phyloP scores from a whole-genome alignment of 2,329 filamentous ascomycete genomes.

The Pseudogymnoascus sp. region DNA sequence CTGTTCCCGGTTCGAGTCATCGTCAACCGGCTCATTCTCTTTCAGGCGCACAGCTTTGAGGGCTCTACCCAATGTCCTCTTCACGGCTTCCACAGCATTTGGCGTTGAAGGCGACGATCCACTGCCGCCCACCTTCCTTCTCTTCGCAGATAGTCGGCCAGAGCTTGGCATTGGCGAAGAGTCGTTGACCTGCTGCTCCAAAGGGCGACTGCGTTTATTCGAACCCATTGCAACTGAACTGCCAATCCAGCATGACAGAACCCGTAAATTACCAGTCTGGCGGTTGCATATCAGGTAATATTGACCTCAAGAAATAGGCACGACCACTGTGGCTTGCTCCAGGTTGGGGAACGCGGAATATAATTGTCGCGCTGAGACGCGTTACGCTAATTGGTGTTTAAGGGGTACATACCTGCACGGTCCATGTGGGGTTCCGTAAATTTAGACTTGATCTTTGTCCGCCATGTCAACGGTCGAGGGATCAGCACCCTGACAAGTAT shows the following conservation, averaged over 20 bases:
- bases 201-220: not conserved
- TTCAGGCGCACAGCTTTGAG: not conserved
- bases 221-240: not conserved
- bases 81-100: constrained; percentile 15
- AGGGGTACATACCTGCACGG: not conserved
- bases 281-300: not conserved
- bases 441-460: not conserved
- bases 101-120: constrained; percentile 18
- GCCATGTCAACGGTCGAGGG: not conserved
- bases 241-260: not conserved
- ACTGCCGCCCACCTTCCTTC: constrained; percentile 11
- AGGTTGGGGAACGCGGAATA: not conserved
- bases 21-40: constrained; percentile 15
- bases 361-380: constrained; percentile 6
- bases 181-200: constrained; percentile 3
- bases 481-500: not conserved
- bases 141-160: constrained; percentile 12
- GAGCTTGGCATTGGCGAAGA: constrained; percentile 5
- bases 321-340: not conserved
- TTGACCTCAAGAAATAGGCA: not conserved
- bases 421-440: not conserved
- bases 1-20: constrained; percentile 14
- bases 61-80: constrained; percentile 16
- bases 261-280: not conserved
- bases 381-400: not conserved